phyloP scores from a whole-genome alignment of 306 rosid species.

The Quercus glauca region DNA sequence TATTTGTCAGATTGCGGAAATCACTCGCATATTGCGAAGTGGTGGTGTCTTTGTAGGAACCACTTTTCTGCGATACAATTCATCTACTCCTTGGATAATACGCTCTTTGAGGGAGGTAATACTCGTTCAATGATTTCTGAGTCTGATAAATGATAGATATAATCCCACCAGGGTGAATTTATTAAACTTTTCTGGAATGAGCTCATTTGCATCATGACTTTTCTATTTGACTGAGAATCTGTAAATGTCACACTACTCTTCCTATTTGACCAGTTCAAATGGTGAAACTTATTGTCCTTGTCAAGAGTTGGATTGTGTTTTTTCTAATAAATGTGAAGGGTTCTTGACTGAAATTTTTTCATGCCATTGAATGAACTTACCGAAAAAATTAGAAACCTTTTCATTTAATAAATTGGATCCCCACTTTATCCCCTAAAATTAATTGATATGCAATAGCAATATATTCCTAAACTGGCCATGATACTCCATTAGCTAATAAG shows the following conservation, averaged over 20 bases:
- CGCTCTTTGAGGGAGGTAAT: constrained; percentile 62
- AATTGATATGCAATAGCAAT: neutral
- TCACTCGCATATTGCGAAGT: constrained; percentile 67
- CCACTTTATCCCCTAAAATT: neutral
- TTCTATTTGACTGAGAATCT: neutral
- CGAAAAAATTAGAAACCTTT: neutral
- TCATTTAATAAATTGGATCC: neutral
- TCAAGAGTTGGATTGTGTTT: neutral
- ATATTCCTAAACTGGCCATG: neutral
- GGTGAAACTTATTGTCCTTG: neutral
- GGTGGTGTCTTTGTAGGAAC: constrained; percentile 90
- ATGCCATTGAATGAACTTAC: too few relatives aligned
- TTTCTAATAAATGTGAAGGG: neutral
- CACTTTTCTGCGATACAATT: constrained; percentile 71
- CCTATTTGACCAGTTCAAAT: neutral
- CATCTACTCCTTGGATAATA: constrained; percentile 55
- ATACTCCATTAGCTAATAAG: neutral
- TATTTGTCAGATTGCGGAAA: constrained; percentile 65
- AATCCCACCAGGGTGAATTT: constrained; percentile 2
- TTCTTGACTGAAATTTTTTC: neutral
- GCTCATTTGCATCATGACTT: neutral
- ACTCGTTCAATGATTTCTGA: neutral
- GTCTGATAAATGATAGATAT: constrained; percentile 4
- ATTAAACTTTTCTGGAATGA: neutral
- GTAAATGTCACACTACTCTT: neutral